Base-by-base conservation (phyloP, 768 basidiomycete genomes). In the Tubosaeta sp. region DNA sequence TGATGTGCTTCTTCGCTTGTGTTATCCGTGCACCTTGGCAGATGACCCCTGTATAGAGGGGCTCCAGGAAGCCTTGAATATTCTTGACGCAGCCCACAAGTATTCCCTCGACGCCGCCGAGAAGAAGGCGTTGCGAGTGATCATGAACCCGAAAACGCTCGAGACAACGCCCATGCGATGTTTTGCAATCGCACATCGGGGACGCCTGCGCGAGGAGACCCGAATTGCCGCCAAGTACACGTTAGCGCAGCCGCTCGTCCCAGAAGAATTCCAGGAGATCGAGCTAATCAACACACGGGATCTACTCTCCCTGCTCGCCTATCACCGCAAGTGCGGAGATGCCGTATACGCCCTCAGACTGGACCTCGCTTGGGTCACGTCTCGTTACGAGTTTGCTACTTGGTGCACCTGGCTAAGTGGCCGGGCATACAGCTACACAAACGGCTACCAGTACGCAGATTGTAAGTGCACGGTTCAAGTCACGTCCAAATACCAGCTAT, bases 181-280 rank as follows among this genome's bases (percentile, higher is more conserved):
- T 5, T 74, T 68, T 52, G 70, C 65, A 0, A 59, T 73, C 12
- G 67, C 71, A 4, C 54, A 52, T 22, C 59, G 51, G 3, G 60
- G 58, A 32, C 32, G 37, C 4, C 47, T 71, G 31, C 49, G 39
- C 32, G 53, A 60, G 2, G 60, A 70, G 52, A 65, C 64, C 0
- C 25, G 51, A 10, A 53, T 65, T 1, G 70, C 71, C 11, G 69
- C 72, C 1, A 63, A 46, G 22, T 52, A 57, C 43, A 67, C 71
- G 1, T 53, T 74, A 42, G 34, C 59, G 8, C 48, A 64, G 22
- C 63, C 68, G 2, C 54, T 69, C 37, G 45, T 62, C 11, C 60
- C 65, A 1, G 37, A 46, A 3, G 59, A 61, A 51, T 61, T 63
- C 13, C 35, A 63, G 34, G 71, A 68, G 47, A 57, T 74, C 5